Evolutionary conservation across 2,329 filamentous ascomycete species (phyloP).

Genomic region (Fusarium protoensiforme): DNA sequence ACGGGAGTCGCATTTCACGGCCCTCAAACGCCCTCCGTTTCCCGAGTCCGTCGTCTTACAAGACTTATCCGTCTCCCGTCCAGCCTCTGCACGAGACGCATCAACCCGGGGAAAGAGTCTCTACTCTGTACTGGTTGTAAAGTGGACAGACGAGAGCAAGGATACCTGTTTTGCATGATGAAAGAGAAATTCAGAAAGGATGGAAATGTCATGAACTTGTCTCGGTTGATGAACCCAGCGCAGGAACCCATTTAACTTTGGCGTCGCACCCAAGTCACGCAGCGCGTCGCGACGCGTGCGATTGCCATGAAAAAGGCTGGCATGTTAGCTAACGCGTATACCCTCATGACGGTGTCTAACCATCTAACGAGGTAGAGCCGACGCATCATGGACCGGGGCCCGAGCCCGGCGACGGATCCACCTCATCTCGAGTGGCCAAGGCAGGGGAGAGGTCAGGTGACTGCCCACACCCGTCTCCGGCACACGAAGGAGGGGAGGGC

Average conservation of each 20-base stretch:
- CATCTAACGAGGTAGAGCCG: constrained; percentile 4
- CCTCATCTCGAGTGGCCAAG: constrained; percentile 14
- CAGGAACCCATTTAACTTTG: constrained; percentile 4
- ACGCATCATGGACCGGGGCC: constrained; percentile 25
- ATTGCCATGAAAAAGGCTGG: neutral
- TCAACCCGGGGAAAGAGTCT: neutral
- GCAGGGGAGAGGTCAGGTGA: constrained; percentile 21
- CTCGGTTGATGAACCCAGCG: neutral
- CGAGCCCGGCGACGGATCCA: constrained; percentile 17
- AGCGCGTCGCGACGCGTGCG: constrained; percentile 24
- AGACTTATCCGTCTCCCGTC: constrained; percentile 1
- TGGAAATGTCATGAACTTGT: neutral
- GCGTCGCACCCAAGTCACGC: neutral
- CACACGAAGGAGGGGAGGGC: constrained; percentile 15
- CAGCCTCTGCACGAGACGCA: neutral
- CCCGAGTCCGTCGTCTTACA: constrained; percentile 24
- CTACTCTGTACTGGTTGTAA: neutral
- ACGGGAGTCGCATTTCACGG: constrained; percentile 9
- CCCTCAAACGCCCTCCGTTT: constrained; percentile 16
- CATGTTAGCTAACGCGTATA: constrained; percentile 10
- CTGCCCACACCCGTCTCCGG: neutral
- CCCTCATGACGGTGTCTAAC: neutral
- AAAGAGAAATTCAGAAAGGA: neutral
- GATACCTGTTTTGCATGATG: neutral
- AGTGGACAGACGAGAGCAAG: neutral